These are phyloP conservation scores for Cyberlindnera samutprakarnensis DNA, from an alignment of 805 yeast species.

Conservation along the genomic window DNA sequence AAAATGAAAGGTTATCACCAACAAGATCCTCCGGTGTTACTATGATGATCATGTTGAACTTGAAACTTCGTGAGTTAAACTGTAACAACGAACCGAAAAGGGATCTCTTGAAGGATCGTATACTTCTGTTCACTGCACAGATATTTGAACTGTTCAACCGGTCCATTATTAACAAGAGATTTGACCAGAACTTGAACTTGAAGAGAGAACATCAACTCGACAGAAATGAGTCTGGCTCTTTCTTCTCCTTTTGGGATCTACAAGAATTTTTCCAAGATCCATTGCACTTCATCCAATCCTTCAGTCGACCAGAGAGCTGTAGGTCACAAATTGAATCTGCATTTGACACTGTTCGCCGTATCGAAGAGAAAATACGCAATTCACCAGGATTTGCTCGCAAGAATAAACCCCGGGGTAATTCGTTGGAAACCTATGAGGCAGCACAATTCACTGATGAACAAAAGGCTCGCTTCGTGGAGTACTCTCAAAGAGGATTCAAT, in stretches of 20 bases:
- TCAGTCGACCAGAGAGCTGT: neutral
- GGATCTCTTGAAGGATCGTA: conserved; percentile 13
- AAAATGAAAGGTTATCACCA: conserved; percentile 2
- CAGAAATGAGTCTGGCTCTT: neutral
- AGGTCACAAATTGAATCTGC: neutral
- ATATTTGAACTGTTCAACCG: conserved; percentile 10
- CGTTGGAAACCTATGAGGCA: conserved; percentile 1
- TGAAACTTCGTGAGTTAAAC: conserved; percentile 6
- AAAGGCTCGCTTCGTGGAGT: conserved; percentile 6
- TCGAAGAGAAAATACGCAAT: conserved; percentile 1
- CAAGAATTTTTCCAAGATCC: conserved; percentile 18
- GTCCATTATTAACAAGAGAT: conserved; percentile 10
- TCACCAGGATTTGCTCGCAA: too few species aligned
- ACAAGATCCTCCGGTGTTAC: conserved; percentile 10
- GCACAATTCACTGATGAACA: conserved; percentile 5
- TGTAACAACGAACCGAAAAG: conserved; percentile 13
- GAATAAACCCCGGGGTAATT: too few species aligned
- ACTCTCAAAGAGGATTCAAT: conserved; percentile 12
- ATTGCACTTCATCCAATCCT: neutral
- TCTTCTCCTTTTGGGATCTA: conserved; percentile 13
- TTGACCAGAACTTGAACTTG: conserved; percentile 11
- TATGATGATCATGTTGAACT: conserved; percentile 11
- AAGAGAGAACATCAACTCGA: conserved; percentile 3
- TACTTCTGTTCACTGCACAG: conserved; percentile 10
- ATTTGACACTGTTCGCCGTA: neutral